These are phyloP conservation scores for Irpex sp. DNA, from an alignment of 1,284 basidiomycete species.

Conservation along the genomic window DNA sequence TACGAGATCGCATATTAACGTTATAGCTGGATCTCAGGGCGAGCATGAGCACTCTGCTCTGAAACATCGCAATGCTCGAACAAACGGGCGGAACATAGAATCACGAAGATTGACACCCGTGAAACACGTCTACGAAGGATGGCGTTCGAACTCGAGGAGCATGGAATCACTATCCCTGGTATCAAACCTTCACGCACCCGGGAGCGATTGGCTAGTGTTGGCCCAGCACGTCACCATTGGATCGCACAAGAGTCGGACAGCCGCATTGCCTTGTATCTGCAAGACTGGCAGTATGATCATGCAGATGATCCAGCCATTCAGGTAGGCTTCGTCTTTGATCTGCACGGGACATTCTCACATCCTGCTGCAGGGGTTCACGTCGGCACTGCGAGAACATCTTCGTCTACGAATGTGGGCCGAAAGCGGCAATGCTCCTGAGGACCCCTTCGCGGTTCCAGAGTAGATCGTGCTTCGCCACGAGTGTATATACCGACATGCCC, in stretches of 20 bases:
- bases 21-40: too few species aligned
- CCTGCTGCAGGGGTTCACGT: neutral
- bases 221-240: neutral
- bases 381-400: neutral
- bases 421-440: neutral
- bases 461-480: neutral
- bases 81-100: neutral
- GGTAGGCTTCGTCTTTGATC: neutral
- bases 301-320: neutral
- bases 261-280: neutral
- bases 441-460: too few species aligned
- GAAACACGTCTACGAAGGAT: neutral
- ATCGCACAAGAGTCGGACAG: neutral
- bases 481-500: neutral
- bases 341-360: neutral
- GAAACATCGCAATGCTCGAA: slow-evolving; percentile 9
- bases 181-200: neutral
- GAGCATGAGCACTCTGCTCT: slow-evolving; percentile 11
- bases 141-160: neutral
- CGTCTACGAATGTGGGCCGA: neutral
- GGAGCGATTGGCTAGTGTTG: neutral
- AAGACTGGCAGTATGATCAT: neutral
- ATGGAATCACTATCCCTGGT: neutral
- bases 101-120: neutral
- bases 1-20: too few species aligned